Evolutionary conservation across 2,329 filamentous ascomycete species (phyloP).

Genomic region (Colletotrichum endophyticum): DNA sequence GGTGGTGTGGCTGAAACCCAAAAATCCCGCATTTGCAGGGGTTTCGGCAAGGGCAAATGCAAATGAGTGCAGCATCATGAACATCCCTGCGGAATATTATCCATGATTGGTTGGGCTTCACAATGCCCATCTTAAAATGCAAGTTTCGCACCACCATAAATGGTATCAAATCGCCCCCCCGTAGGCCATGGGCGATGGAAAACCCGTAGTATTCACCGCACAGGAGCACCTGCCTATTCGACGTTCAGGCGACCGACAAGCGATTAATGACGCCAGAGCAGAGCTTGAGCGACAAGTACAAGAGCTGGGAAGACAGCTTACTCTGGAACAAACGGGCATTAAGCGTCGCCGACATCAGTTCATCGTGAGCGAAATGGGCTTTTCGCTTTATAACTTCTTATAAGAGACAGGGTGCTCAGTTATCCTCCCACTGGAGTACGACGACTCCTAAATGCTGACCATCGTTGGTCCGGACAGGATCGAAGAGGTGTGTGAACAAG

Average conservation of each 20-base stretch:
- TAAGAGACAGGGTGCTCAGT: background rate
- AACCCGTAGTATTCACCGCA: background rate
- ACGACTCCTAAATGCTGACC: background rate
- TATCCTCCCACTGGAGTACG: background rate
- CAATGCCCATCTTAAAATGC: too few species aligned
- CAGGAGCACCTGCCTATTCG: background rate
- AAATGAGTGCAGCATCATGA: too few species aligned
- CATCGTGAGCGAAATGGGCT: background rate
- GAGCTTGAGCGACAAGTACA: background rate
- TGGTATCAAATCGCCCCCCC: background rate
- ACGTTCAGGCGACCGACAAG: background rate
- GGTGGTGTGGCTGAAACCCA: too few species aligned
- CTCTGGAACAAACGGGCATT: background rate
- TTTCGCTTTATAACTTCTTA: background rate
- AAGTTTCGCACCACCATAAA: background rate
- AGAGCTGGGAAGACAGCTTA: background rate
- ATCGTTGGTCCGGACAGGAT: background rate
- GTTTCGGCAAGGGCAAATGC: too few species aligned
- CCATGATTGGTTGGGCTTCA: background rate
- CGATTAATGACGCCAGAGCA: background rate
- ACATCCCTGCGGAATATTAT: background rate
- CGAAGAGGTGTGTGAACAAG: background rate
- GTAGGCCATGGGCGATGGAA: background rate
- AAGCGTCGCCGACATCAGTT: background rate
- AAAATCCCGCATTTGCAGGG: too few species aligned